Base-by-base conservation (phyloP, 257 asterid species). In the Solanum pimpinellifolium region DNA sequence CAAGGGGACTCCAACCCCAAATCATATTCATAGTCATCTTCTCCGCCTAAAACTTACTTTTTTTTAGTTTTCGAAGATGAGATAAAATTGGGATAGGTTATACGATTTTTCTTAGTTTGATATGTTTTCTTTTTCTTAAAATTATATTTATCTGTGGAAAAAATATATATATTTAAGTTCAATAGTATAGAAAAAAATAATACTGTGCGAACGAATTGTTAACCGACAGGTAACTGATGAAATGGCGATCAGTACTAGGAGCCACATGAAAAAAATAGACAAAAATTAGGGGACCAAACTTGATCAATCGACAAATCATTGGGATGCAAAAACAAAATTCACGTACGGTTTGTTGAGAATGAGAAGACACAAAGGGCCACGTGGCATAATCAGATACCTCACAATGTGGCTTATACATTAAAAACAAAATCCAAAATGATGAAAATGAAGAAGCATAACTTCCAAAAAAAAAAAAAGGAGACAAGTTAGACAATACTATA, bases 371-470 rank as follows among this genome's bases (percentile, higher is more conserved):
- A 29, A 46, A 18, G 13, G 29, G 69, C 20, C 69, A 49, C 68
- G 31, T 81, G 85, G 85, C 69, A 15, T 3, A 27, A 49, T 80
- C 20, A 80, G 39, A 27, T 11, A 80, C 85, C 69, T 80, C 85
- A 80, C 29, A 80, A 29, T 41, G 18, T 46, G 42, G 42, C 42
- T 27, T 25, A 12, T 39, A 39, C 6, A 78, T 44, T 78, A 75
- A 75, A 6, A 16, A 52, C n/a, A 25, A 27, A 47, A 46, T 80
- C 29, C 25, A 80, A 80, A 80, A 80, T 47, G 42, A 47, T 16
- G 84, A 46, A 47, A 78, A 47, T 47, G 37, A 1, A 44, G 33
- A 77, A 77, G 60, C 62, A 77, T 77, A 6, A n/a, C 18, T 77
- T 10, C 0, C 4, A 37, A 37, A 37, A 35, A 46, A 9, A 33